These are phyloP conservation scores for Ascochyta clinopodiicola DNA, from an alignment of 2,329 filamentous ascomycete genomes.

Conservation along the genomic window DNA sequence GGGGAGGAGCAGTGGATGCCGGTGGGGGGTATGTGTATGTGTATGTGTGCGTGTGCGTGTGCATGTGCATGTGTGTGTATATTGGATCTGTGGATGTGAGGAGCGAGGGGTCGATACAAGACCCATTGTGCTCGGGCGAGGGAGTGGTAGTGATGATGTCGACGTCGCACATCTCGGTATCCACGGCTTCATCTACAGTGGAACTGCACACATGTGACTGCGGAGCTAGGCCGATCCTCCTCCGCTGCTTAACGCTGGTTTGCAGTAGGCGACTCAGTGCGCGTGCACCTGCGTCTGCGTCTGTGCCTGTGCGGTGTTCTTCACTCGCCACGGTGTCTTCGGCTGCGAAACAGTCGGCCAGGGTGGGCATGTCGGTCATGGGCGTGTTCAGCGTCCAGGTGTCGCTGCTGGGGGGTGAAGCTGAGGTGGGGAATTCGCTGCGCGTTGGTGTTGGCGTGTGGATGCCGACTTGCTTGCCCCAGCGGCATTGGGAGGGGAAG, in stretches of 20 bases:
- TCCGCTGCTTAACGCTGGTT: not conserved
- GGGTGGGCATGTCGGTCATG: not conserved
- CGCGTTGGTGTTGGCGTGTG: conserved; percentile 27
- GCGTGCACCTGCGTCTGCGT: not conserved
- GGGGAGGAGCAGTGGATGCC: not conserved
- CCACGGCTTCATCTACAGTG: not conserved
- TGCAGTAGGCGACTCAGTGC: not conserved
- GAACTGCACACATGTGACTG: not conserved
- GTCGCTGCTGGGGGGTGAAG: too few relatives aligned
- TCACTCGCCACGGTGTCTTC: not conserved
- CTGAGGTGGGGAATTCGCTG: not conserved
- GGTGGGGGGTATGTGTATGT: not conserved
- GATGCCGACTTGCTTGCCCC: conserved; percentile 40
- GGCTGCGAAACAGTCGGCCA: conserved; percentile 1
- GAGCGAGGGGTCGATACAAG: not conserved
- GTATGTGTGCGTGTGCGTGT: too few relatives aligned
- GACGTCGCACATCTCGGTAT: not conserved
- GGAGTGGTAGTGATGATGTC: not conserved
- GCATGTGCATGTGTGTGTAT: not conserved
- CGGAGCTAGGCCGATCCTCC: not conserved
- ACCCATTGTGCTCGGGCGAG: not conserved
- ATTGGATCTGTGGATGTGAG: not conserved
- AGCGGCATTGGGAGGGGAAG: conserved; percentile 56
- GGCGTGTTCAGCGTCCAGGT: not conserved
- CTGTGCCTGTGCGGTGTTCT: not conserved